phyloP scores from a whole-genome alignment of 805 yeast genomes.

The Zygosaccharomyces bailii region DNA sequence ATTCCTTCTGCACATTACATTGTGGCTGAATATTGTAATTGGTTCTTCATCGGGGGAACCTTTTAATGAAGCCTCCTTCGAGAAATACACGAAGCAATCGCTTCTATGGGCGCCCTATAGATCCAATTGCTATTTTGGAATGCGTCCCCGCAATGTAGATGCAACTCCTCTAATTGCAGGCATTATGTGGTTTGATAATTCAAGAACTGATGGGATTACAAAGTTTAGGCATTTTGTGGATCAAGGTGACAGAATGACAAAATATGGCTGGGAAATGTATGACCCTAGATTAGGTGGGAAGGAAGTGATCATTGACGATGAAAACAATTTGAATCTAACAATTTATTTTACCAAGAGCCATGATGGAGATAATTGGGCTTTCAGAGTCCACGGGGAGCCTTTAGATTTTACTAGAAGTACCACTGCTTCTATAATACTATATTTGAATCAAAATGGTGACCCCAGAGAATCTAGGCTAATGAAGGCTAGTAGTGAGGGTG shows the following conservation, averaged over 20 bases:
- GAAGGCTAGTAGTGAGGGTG: slow-evolving; percentile 27
- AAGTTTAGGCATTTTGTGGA: slow-evolving; percentile 71
- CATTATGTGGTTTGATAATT: slow-evolving; percentile 80
- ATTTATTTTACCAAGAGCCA: slow-evolving; percentile 72
- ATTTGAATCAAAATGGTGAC: slow-evolving; percentile 67
- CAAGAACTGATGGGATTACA: slow-evolving; percentile 50
- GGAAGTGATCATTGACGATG: slow-evolving; percentile 67
- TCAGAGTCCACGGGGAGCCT: slow-evolving; percentile 65
- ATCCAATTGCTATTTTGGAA: slow-evolving; percentile 79
- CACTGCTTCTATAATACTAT: slow-evolving; percentile 67
- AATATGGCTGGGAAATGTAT: slow-evolving; percentile 81
- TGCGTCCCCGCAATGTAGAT: slow-evolving; percentile 58
- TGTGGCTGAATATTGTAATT: slow-evolving; percentile 1
- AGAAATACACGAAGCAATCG: slow-evolving; percentile 44
- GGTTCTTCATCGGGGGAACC: background rate
- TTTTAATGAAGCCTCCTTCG: slow-evolving; percentile 20
- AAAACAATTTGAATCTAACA: slow-evolving; percentile 56
- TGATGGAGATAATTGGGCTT: slow-evolving; percentile 77
- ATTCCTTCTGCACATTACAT: background rate
- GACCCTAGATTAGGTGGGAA: slow-evolving; percentile 88
- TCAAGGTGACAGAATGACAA: slow-evolving; percentile 62
- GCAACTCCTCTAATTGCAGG: slow-evolving; percentile 72
- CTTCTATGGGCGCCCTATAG: slow-evolving; percentile 92
- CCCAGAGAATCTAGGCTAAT: slow-evolving; percentile 29
- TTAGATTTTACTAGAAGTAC: slow-evolving; percentile 45